A percentile compares a stretch with the other conserved stretches of the same genome.
Evolutionary conservation across 2,329 filamentous ascomycete species (phyloP).

Genomic region (Lomentospora prolificans): DNA sequence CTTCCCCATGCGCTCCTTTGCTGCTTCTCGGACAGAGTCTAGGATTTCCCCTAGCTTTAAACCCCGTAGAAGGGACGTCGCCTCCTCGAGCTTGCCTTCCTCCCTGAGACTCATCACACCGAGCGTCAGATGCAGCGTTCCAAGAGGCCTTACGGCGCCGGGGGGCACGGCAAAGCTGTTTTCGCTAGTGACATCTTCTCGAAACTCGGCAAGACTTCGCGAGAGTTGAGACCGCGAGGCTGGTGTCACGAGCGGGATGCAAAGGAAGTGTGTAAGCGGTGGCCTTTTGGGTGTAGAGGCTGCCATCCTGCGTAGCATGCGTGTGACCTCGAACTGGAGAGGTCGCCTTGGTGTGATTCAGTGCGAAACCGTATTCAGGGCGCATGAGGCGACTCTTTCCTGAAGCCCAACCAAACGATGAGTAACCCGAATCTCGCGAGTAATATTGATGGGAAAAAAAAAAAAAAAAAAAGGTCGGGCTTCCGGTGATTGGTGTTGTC

Average conservation of each 20-base stretch:
- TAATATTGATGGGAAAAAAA: too few relatives aligned
- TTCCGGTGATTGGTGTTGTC: too few relatives aligned
- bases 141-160: constrained; percentile 63
- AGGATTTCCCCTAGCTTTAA: constrained; percentile 31
- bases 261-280: constrained; percentile 64
- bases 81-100: constrained; percentile 31
- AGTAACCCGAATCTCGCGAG: too few relatives aligned
- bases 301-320: background rate
- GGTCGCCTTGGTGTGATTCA: background rate
- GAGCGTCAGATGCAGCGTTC: constrained; percentile 76
- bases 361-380: too few relatives aligned
- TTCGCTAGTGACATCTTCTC: constrained; percentile 40
- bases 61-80: constrained; percentile 27
- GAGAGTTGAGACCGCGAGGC: constrained; percentile 55
- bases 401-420: too few relatives aligned
- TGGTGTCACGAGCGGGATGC: constrained; percentile 58
- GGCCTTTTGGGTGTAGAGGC: constrained; percentile 15
- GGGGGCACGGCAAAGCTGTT: constrained; percentile 40
- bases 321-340: background rate
- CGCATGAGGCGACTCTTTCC: too few relatives aligned
- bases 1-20: constrained; percentile 5
- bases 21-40: constrained; percentile 15
- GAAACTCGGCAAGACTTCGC: constrained; percentile 51
- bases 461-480: too few relatives aligned
- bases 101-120: constrained; percentile 69